Evolutionary conservation across 1,284 basidiomycete species (phyloP).

Genomic region (Porphyrellus sp.): DNA sequence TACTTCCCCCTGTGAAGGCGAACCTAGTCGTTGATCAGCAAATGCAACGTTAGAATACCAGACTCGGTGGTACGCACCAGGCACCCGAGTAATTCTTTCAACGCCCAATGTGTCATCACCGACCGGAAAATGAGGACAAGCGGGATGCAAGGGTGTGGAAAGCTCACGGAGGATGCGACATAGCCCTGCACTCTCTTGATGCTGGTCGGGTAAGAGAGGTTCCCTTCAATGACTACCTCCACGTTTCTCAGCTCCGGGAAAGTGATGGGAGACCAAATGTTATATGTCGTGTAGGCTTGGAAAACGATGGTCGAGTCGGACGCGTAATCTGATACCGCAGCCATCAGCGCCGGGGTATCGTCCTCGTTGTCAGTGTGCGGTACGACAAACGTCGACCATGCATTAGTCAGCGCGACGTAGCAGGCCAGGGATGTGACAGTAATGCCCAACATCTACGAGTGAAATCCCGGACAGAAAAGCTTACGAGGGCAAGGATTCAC

Average conservation of each 20-base stretch:
- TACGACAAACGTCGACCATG: neutral
- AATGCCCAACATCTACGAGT: too few relatives aligned
- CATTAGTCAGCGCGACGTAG: too few relatives aligned
- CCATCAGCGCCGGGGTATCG: neutral
- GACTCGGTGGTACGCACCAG: slow-evolving; percentile 19
- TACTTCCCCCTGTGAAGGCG: slow-evolving; percentile 47
- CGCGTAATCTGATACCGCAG: neutral
- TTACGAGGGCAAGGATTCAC: too few relatives aligned
- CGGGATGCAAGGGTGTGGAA: too few relatives aligned
- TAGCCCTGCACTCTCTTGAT: too few relatives aligned
- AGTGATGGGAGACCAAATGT: neutral
- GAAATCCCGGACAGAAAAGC: too few relatives aligned
- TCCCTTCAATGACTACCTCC: neutral
- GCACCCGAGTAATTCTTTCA: slow-evolving; percentile 45
- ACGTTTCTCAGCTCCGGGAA: neutral
- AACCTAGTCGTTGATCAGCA: slow-evolving; percentile 36
- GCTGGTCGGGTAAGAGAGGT: too few relatives aligned
- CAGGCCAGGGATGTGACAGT: too few relatives aligned
- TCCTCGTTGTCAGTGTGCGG: neutral
- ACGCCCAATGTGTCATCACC: neutral
- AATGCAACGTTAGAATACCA: neutral
- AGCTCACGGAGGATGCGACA: too few relatives aligned
- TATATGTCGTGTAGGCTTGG: neutral
- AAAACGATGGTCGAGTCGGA: neutral
- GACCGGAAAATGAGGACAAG: neutral